Conservation (phyloP, 495 filamentous ascomycete species). For the Emericellopsis terricola region DNA sequence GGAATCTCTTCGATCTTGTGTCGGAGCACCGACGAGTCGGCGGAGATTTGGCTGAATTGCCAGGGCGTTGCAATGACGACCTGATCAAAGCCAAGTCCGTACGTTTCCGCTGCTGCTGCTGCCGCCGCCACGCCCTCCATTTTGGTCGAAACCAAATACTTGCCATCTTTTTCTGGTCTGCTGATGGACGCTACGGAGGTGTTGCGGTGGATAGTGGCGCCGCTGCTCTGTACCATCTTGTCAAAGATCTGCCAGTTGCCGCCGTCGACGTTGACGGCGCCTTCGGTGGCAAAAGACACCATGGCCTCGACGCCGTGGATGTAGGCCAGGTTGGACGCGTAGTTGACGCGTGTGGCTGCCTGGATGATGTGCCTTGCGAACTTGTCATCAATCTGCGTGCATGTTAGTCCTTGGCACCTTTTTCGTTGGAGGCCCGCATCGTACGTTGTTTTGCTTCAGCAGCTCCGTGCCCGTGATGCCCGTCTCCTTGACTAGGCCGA, state of each 20-base stretch:
- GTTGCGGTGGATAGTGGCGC: conserved; percentile 44
- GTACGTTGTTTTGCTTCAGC: conserved; percentile 44
- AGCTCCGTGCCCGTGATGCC: conserved; percentile 52
- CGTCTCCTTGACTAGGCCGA: conserved; percentile 47
- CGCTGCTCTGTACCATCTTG: conserved; percentile 49
- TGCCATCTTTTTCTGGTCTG: conserved; percentile 15
- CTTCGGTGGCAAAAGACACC: conserved; percentile 77
- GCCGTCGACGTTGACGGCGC: conserved; percentile 58
- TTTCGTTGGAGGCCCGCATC: no score
- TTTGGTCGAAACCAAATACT: conserved; percentile 31
- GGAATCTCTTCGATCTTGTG: conserved; percentile 46
- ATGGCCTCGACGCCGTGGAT: conserved; percentile 87
- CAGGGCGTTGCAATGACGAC: conserved; percentile 65
- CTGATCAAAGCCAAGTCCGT: conserved; percentile 44
- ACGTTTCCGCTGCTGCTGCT: conserved; percentile 6
- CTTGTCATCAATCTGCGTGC: conserved; percentile 31
- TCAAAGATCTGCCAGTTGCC: conserved; percentile 96
- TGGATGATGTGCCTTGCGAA: conserved; percentile 82
- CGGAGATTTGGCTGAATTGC: conserved; percentile 28
- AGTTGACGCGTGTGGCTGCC: conserved; percentile 86
- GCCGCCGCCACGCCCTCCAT: conserved; percentile 7
- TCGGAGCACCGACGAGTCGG: conserved; percentile 21
- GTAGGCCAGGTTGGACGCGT: conserved; percentile 66
- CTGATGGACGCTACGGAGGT: conserved; percentile 45
- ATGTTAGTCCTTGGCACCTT: background rate